Base-by-base conservation (phyloP, 441 rosid genomes). In the Theobroma grandiflorum region DNA sequence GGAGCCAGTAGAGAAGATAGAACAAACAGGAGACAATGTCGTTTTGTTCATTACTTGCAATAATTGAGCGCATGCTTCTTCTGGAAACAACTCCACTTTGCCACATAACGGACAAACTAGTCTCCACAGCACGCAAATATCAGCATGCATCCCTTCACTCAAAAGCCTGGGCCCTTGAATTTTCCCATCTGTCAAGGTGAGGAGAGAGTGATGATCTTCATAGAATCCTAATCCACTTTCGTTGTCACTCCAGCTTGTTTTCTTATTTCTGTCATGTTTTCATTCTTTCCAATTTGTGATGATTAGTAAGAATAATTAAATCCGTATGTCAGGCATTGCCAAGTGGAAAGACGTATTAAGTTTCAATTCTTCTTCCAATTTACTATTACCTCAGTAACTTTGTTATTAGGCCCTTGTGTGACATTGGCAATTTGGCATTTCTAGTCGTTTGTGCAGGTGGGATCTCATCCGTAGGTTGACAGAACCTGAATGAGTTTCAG, bases 381-480 rank as follows among this genome's bases (percentile, higher is more conserved):
- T 45, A 7, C 45, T 42, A 42, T 4, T 42, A 42, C 7, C 45
- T 42, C 45, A 2, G 8, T 47, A 49, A 3, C 4, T 12, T 12
- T 1, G 1, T 49, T 49, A 49, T 0, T 1, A 55, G 26, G 26
- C n/a, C 43, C 45, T 63, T 6, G 43, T 15, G 31, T 64, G 16
- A 15, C 42, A 6, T n/a, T 67, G 31, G 11, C 52, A 42, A 67
- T n/a, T 67, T 11, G 35, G 31, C 61, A n/a, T 18, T 20, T 42
- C 53, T 42, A 20, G 52, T 67, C 9, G 52, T 67, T 67, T 67
- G 16, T 67, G 72, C 33, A 66, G 33, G 31, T 40, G 71, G 52
- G 18, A 16, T 66, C 33, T 37, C 3, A 7, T 63, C 37, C 42
- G 18, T 63, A 4, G 49, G 43, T 64, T 35, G 50, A 40, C 40